A percentile compares a stretch with the other conserved stretches of the same genome.
phyloP scores from a whole-genome alignment of 176 grass and related monocot species.

The Aechmea fasciata region DNA sequence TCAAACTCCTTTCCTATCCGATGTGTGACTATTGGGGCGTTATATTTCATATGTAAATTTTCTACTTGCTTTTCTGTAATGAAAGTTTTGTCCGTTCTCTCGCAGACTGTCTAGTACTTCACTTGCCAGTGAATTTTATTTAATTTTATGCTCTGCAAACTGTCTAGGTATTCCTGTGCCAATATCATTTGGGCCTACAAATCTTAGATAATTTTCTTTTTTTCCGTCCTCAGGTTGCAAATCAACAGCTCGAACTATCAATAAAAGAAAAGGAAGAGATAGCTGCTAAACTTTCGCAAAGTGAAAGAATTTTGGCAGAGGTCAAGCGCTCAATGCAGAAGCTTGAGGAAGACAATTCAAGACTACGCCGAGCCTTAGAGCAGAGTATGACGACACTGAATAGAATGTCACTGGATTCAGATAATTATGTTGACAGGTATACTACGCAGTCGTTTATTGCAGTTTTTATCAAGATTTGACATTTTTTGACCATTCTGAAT shows the following conservation, averaged over 20 bases:
- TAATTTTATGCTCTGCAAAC: not conserved
- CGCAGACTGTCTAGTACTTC: too few relatives aligned
- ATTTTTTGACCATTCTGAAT: not conserved
- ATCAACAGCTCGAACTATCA: constrained; percentile 54
- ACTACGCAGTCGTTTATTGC: not conserved
- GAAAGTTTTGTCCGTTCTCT: too few relatives aligned
- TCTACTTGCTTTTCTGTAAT: too few relatives aligned
- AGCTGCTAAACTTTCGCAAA: constrained; percentile 52
- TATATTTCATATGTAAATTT: too few relatives aligned
- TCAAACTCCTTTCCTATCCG: too few relatives aligned
- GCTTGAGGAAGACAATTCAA: constrained; percentile 94
- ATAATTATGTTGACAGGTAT: constrained; percentile 95
- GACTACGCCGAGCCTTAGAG: constrained; percentile 68
- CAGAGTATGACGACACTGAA: constrained; percentile 87
- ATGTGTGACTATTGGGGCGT: too few relatives aligned
- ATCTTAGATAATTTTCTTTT: not conserved
- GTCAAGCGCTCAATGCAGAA: constrained; percentile 79
- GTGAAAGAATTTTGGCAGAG: constrained; percentile 65
- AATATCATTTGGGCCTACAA: not conserved
- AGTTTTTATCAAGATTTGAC: not conserved
- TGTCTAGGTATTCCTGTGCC: not conserved
- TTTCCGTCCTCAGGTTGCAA: constrained; percentile 46
- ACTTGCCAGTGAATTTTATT: too few relatives aligned
- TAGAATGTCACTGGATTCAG: constrained; percentile 95
- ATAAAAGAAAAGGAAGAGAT: constrained; percentile 68